Percentiles rank a stretch among this genome's conserved stretches.
Evolutionary conservation across 179 eudicot species (phyloP).

Genomic region (Spinacia oleracea): DNA sequence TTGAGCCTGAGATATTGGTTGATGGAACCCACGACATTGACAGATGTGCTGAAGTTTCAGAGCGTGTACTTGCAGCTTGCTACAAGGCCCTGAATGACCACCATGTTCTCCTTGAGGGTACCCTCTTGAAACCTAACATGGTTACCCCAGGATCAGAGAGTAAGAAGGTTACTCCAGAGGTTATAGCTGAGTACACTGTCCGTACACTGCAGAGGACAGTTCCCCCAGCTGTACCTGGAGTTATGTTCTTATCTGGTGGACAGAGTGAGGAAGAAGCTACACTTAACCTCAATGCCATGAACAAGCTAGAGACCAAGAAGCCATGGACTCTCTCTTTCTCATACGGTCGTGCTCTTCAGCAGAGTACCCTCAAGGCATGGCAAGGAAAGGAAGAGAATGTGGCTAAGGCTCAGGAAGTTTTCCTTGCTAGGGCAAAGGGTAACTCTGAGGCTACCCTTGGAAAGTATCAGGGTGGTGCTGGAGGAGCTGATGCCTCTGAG

Average conservation of each 20-base stretch:
- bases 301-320: constrained; percentile 69
- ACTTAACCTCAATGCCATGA: constrained; percentile 80
- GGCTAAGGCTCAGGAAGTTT: constrained; percentile 62
- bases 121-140: constrained; percentile 91
- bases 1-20: constrained; percentile 91
- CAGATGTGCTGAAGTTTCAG: constrained; percentile 83
- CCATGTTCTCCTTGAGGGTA: constrained; percentile 86
- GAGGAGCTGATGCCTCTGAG: constrained; percentile 73
- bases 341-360: constrained; percentile 84
- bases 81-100: constrained; percentile 95
- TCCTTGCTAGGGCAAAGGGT: constrained; percentile 73
- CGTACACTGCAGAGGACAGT: constrained; percentile 74
- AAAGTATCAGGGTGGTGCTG: constrained; percentile 58
- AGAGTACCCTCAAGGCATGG: constrained; percentile 93
- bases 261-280: constrained; percentile 95
- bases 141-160: constrained; percentile 84
- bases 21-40: constrained; percentile 85
- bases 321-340: constrained; percentile 90
- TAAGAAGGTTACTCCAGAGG: constrained; percentile 72
- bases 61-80: constrained; percentile 84
- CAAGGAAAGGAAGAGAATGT: constrained; percentile 68
- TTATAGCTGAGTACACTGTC: constrained; percentile 81
- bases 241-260: constrained; percentile 89
- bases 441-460: constrained; percentile 92
- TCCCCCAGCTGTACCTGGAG: constrained; percentile 81